Base-by-base conservation (phyloP, 2,329 filamentous ascomycete genomes). In the Metarhizium anisopliae region DNA sequence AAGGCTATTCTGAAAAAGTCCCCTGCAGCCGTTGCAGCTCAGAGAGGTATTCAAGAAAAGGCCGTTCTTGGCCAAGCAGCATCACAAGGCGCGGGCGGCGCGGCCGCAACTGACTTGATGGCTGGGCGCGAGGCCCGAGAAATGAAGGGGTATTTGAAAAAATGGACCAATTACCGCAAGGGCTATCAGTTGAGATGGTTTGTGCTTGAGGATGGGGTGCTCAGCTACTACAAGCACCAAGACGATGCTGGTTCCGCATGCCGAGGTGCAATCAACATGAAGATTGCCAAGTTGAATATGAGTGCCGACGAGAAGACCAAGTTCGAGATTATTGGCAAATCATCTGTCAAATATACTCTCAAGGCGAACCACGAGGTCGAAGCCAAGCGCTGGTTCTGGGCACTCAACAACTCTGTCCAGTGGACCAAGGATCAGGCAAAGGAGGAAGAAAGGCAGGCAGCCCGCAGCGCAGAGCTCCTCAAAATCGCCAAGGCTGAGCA, bases 161-260 rank as follows among this genome's bases (percentile, higher is more conserved):
- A 99, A 71, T 99, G 94, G 94, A 99, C 94, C 51, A 99, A 99
- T 69, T 99, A 99, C 69, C 92, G 93, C 25, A 92, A 89, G 67
- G 94, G 94, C 8, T 99, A 96, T 74, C 96, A 99, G 74, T 72
- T 99, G 60, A 82, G 94, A 58, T 99, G 93, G 92, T 99, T 99
- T 68, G 94, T 97, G 14, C 82, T 99, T 8, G 94, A 99, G 68
- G 94, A 99, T 68, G 94, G 94, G 13, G 93, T 99, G 13, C 73
- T 99, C 62, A 97, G 94, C 72, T 99, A 99, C 74, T 99, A 97
- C 77, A 99, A 99, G 74, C 90, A 97, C 70, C 94, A 99, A 73
- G 94, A 99, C 68, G 94, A 99, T 69, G 90, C 91, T 36, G 94
- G 92, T 29, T 95, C 91, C 53, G 94, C 94, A 55, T 99, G 94